Evolutionary conservation across 148 eudicot genomes (phyloP).

Genomic region (Pouteria glomerata): DNA sequence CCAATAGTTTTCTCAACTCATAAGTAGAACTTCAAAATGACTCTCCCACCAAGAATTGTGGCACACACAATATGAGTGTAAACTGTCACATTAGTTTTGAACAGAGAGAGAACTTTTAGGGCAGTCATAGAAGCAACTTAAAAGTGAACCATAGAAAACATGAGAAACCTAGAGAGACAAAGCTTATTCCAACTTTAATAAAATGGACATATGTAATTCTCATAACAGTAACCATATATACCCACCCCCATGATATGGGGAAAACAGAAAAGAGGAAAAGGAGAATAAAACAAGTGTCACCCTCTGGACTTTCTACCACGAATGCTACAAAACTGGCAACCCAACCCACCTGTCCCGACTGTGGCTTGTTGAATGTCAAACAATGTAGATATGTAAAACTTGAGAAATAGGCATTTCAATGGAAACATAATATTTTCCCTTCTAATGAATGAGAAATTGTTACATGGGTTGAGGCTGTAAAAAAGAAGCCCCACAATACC

Average conservation of each 20-base stretch:
- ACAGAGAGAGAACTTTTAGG: neutral
- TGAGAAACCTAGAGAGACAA: neutral
- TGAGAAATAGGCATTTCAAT: neutral
- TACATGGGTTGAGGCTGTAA: neutral
- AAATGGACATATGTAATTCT: neutral
- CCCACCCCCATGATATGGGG: neutral
- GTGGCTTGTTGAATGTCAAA: neutral
- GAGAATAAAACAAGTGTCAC: neutral
- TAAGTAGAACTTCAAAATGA: neutral
- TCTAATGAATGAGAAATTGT: neutral
- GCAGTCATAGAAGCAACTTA: neutral
- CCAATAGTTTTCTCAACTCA: neutral
- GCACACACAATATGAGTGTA: neutral
- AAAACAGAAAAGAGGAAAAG: neutral
- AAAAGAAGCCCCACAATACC: neutral
- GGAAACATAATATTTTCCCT: neutral
- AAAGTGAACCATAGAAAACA: too few relatives aligned
- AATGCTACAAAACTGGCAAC: too few relatives aligned
- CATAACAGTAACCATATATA: neutral
- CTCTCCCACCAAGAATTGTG: neutral
- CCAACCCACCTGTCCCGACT: too few relatives aligned
- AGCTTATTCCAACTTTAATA: neutral
- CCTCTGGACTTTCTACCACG: neutral
- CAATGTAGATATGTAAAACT: neutral
- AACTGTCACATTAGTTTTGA: neutral